Evolutionary conservation across 2,329 filamentous ascomycete genomes (phyloP).

Genomic region (Fusarium sp.): DNA sequence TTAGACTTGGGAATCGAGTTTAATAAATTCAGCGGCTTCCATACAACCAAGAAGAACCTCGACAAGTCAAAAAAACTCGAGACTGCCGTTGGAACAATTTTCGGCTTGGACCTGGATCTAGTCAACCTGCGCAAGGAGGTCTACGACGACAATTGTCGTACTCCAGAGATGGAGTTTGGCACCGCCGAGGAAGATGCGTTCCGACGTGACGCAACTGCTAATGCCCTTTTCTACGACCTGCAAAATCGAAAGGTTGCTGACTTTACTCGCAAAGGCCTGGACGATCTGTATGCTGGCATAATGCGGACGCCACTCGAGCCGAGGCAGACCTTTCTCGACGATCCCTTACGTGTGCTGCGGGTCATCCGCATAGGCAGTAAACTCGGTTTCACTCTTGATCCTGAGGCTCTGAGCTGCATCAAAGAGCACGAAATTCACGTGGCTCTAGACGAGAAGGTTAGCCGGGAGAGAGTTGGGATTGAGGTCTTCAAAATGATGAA

Average conservation of each 20-base stretch:
- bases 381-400: neutral
- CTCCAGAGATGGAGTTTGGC: neutral
- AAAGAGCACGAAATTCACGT: neutral
- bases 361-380: neutral
- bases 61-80: slow-evolving; percentile 2
- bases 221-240: neutral
- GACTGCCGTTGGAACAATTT: neutral
- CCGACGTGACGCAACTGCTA: neutral
- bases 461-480: neutral
- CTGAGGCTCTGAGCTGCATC: neutral
- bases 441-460: neutral
- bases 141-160: neutral
- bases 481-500: slow-evolving; percentile 2
- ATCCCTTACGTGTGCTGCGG: slow-evolving; percentile 7
- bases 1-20: neutral
- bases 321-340: slow-evolving; percentile 9
- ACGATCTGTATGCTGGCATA: slow-evolving; percentile 3
- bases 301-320: slow-evolving; percentile 12
- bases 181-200: neutral
- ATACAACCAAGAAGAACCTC: slow-evolving; percentile 3
- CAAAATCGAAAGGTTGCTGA: neutral
- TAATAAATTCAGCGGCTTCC: neutral
- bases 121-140: slow-evolving; percentile 1
- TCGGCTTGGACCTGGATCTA: neutral
- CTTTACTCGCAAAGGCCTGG: slow-evolving; percentile 4